Percentiles rank a stretch among this genome's conserved stretches.
These are phyloP conservation scores for Biscutella laevigata DNA, from an alignment of 441 rosid species.

Conservation along the genomic window DNA sequence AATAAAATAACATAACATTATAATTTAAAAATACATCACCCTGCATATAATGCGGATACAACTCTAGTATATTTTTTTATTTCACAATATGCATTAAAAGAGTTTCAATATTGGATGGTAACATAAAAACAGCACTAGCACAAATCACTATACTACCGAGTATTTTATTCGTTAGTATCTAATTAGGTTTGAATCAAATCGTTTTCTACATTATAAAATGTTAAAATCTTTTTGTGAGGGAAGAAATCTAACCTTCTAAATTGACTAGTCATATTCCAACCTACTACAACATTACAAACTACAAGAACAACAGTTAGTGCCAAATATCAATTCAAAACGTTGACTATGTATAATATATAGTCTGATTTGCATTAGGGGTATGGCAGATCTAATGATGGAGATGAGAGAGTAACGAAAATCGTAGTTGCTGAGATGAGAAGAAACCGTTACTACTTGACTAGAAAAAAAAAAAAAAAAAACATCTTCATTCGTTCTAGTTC, in stretches of 20 bases:
- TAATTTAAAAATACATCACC: no score
- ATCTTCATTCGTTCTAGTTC: no score
- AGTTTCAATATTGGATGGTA: no score
- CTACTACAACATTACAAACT: constrained; percentile 10
- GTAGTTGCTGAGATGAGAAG: constrained; percentile 30
- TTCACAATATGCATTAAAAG: no score
- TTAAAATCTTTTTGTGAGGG: not conserved
- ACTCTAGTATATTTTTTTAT: no score
- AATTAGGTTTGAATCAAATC: constrained; percentile 15
- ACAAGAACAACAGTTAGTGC: constrained; percentile 1
- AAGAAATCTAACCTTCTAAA: constrained; percentile 20
- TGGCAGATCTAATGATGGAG: constrained; percentile 64
- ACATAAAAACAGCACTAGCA: no score
- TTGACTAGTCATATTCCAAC: constrained; percentile 22
- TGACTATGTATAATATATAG: constrained; percentile 13
- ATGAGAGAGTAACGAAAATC: constrained; percentile 74
- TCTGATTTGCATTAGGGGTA: not conserved
- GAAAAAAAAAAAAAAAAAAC: no score
- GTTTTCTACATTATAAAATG: not conserved
- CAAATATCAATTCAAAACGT: constrained; percentile 5
- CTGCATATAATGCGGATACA: no score
- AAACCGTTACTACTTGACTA: no score
- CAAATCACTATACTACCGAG: no score
- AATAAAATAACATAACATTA: no score
- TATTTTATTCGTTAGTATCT: constrained; percentile 16